Evolutionary conservation across 1,139 yeast species (phyloP), one percentile per base, ranked within the genome.

Genomic region (Taphrina pruni): DNA sequence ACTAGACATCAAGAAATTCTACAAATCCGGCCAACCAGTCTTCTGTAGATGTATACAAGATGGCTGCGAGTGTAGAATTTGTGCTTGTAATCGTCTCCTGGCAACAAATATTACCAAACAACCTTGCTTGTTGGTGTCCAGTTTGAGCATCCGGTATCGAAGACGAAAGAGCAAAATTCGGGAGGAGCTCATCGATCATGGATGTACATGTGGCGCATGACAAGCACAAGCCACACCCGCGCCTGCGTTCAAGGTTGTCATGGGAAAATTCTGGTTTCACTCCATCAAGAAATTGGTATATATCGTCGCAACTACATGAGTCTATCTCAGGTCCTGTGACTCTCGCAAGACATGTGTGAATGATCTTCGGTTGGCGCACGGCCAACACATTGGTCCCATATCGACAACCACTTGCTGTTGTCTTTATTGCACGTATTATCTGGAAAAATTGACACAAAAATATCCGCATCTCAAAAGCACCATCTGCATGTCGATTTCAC

Each of bases 1-100:
- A 36, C 60, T 64, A 14, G 54, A 43, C 67, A 64, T 64, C n/a
- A 17, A n/a, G n/a, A 26, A 26, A 26, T 26, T 2, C 32, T 26
- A 26, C 32, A 26, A 26, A 4, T 17, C 32, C 32, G 32, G 32
- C 32, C 32, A 4, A 26, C 32, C 32, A 26, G 32, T 26, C 32
- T 26, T 26, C 4, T 4, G 32, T 26, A 26, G 32, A 26, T 26
- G 4, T 26, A 26, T 26, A 26, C 4, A 4, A 26, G 32, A 26
- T 26, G 4, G 32, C 32, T 26, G 32, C 32, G 4, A 26, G 32
- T 26, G 32, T 26, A 4, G 4, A 2, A 26, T 26, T 26, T 26
- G 32, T 26, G 32, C 32, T 26, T 26, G 32, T 26, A 26, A 26
- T 26, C 32, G 32, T 26, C 32, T 26, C 32, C 32, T 2, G 32